Evolutionary conservation across 2,329 filamentous ascomycete species (phyloP), one percentile per base, ranked within the genome.

Genomic region (Fusarium scirpi): DNA sequence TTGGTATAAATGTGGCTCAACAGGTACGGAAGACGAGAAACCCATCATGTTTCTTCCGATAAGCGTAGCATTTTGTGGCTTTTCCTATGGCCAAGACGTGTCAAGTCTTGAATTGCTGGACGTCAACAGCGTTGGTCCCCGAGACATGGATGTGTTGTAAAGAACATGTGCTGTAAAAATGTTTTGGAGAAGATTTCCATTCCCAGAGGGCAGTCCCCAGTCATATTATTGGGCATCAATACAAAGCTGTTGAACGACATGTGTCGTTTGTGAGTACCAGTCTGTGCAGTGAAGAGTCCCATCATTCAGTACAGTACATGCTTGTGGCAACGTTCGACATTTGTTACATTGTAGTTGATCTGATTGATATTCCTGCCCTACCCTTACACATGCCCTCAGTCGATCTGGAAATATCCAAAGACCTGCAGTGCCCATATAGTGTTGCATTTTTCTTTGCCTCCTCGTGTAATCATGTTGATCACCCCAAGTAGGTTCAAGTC

Each of bases 41-140:
- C 57, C 38, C 24, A 32, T 18, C 55, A 8, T 57, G 20, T 30
- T 13, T 27, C 13, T 27, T 63, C 16, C n/a, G 22, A 63, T 38
- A 34, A 32, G 16, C 24, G 22, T 13, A 16, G 10, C 16, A 38
- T 48, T n/a, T 18, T 13, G 40, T 30, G 9, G 32, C 41, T 43
- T 44, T 29, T 29, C 8, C 7, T 12, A 15, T 13, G 13, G 49
- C 7, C 34, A 25, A 27, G 20, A 43, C 49, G 49, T 53, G 49
- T 53, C 49, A 29, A 18, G 25, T 53, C 22, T 53, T 53, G 49
- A 43, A 43, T 53, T 53, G 49, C 24, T 53, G 34, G 18, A 53
- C 25, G 24, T 18, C 18, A 9, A 40, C n/a, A 24, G n/a, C 24
- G 34, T 53, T 27, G 32, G 24, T 38, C 30, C 22, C 22, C 7